phyloP scores from a whole-genome alignment of 139 green algal genomes.

The Picochlorum sp. region DNA sequence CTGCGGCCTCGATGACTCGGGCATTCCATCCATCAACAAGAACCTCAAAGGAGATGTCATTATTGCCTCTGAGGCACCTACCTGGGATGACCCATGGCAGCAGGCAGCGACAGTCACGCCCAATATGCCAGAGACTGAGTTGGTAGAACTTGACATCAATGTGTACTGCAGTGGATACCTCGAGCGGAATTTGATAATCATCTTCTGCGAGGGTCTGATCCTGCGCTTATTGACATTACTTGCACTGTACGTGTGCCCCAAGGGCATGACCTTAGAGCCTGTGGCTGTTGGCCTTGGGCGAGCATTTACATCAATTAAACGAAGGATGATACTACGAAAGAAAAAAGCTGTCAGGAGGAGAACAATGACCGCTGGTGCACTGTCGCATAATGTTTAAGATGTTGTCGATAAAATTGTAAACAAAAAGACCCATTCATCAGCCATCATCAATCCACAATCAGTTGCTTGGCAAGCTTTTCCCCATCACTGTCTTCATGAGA shows the following conservation, averaged over 20 bases:
- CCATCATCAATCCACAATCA: neutral
- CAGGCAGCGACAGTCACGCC: neutral
- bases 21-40: conserved; percentile 5
- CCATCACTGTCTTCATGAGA: conserved; percentile 12
- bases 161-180: conserved; percentile 22
- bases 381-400: neutral
- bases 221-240: conserved; percentile 17
- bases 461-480: conserved; percentile 13
- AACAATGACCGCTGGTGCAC: conserved; percentile 2
- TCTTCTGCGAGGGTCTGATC: conserved; percentile 8
- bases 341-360: neutral
- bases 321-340: neutral
- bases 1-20: conserved; percentile 6
- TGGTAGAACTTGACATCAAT: conserved; percentile 13
- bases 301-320: neutral
- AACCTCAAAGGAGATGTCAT: neutral
- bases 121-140: neutral
- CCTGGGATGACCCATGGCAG: conserved; percentile 13
- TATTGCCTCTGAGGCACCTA: conserved; percentile 5
- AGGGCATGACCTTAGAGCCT: conserved; percentile 12
- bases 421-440: neutral
- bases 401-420: too few relatives aligned
- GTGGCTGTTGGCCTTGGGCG: neutral
- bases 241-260: conserved; percentile 13
- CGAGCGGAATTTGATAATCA: conserved; percentile 9